Evolutionary conservation across 805 yeast species (phyloP), one percentile per base, ranked within the genome.

Genomic region (Metschnikowia vanudenii): DNA sequence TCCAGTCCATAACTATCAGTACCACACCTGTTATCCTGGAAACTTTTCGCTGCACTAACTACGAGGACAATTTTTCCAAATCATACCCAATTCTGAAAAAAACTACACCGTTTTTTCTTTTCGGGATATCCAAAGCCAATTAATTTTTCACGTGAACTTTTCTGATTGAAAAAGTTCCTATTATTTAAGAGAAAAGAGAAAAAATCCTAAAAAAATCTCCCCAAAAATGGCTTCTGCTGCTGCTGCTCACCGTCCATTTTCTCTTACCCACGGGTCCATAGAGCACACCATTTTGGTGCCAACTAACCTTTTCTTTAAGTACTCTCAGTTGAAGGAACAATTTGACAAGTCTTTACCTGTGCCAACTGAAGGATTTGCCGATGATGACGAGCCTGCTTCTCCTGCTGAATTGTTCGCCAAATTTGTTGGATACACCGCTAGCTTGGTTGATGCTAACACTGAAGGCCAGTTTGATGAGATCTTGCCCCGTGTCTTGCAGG

Each of bases 251-350:
- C 69, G 98, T 73, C 96, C 98, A 30, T 77, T 94, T 63, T 83
- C 83, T 45, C 76, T 94, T 58, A 71, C 83, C 49, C 96, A 89
- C 62, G 97, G 97, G 48, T 72, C 87, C 16, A 80, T 92, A 47
- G 98, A 92, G 73, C 89, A 90, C 66, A 85, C 92, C 17, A 73
- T 92, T 44, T 76, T 91, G 60, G 90, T 94, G 46, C 96, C 98
- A 41, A 82, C 94, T 33, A 79, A 82, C 46, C 76, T 84, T 45
- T 85, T 87, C 62, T 80, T 89, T 59, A 80, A 83, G 59, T 88
- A 88, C 63, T 84, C 92, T 49, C 96, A 91, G 69, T 78, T 94
- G 58, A 86, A 88, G 60, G 91, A 89, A 55, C 95, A 85, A 68
- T 94, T 92, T 66, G 73, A 71, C 61, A 86, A 87, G 63, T 71